Percentiles rank a stretch among this genome's conserved stretches.
phyloP scores from a whole-genome alignment of 192 early-diverging fungal species.

The Backusella liffmaniae region DNA sequence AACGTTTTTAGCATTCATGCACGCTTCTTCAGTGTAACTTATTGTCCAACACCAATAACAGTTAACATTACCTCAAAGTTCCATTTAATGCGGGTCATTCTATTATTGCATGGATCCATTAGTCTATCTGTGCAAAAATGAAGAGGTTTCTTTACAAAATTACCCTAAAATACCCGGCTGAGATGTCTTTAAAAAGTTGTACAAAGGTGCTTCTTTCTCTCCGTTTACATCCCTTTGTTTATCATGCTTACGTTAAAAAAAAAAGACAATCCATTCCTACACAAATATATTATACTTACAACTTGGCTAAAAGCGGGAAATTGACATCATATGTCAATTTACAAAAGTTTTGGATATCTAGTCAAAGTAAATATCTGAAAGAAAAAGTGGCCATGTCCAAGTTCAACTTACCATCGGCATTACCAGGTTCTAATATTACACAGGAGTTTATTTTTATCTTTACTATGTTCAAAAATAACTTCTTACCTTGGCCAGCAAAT shows the following conservation, averaged over 20 bases:
- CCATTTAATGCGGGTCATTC: conserved; percentile 62
- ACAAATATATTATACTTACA: conserved; percentile 34
- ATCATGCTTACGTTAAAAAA: background rate
- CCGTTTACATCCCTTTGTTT: conserved; percentile 70
- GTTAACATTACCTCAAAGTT: conserved; percentile 65
- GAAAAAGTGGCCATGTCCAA: background rate
- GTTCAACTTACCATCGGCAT: conserved; percentile 39
- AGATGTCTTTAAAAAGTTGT: conserved; percentile 55
- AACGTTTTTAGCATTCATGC: background rate
- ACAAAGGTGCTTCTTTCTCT: conserved; percentile 62
- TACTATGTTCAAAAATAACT: background rate
- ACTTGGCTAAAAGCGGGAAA: conserved; percentile 88
- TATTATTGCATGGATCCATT: background rate
- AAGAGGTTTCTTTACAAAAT: background rate
- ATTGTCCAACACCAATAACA: background rate
- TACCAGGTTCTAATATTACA: conserved; percentile 43
- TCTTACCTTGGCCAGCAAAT: conserved; percentile 64
- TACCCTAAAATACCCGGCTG: conserved; percentile 39
- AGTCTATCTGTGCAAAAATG: background rate
- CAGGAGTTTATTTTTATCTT: background rate
- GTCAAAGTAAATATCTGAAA: background rate
- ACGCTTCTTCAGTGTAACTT: background rate
- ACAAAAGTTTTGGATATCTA: conserved; percentile 59
- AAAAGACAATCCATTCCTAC: background rate
- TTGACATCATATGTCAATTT: conserved; percentile 70